Percentiles rank a stretch among this genome's conserved stretches.
Conservation (phyloP, 495 filamentous ascomycete genomes). For the Pseudevernia furfuracea region DNA sequence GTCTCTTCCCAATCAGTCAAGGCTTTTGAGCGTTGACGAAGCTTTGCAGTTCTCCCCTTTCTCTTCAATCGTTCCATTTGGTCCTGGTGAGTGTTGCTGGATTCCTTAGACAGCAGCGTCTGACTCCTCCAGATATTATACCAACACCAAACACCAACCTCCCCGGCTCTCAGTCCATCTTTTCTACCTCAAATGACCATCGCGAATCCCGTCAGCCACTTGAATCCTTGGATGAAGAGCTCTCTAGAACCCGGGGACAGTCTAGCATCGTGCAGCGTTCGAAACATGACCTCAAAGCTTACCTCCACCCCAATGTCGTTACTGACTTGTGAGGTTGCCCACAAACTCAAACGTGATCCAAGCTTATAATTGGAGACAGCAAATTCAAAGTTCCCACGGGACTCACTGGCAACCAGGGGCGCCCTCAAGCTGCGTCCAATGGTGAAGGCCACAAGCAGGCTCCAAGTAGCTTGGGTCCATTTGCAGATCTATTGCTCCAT, state of each 20-base stretch:
- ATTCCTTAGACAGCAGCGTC: conserved; percentile 29
- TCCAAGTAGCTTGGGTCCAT: conserved; percentile 40
- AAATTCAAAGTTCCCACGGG: conserved; percentile 56
- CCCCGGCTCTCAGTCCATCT: conserved; percentile 41
- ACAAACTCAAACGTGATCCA: conserved; percentile 14
- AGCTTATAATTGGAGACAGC: conserved; percentile 39
- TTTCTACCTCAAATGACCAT: conserved; percentile 31
- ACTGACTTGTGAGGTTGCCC: conserved; percentile 59
- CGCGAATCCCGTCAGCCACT: conserved; percentile 38
- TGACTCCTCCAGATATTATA: conserved; percentile 49
- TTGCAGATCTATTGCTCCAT: conserved; percentile 53
- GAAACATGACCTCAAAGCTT: conserved; percentile 59
- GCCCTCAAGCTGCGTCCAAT: conserved; percentile 9
- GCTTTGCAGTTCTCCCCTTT: conserved; percentile 88
- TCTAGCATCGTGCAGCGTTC: conserved; percentile 32
- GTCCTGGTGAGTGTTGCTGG: conserved; percentile 51
- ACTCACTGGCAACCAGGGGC: conserved; percentile 24
- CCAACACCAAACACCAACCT: conserved; percentile 56
- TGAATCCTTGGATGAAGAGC: conserved; percentile 46
- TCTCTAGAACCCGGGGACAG: conserved; percentile 23
- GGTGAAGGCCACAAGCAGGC: conserved; percentile 22
- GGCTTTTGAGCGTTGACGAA: conserved; percentile 62
- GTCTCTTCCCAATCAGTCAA: conserved; percentile 7
- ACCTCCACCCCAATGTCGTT: conserved; percentile 58
- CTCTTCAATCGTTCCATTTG: conserved; percentile 81